phyloP scores from a whole-genome alignment of 176 grass and related monocot species.

The Triticum dicoccoides region DNA sequence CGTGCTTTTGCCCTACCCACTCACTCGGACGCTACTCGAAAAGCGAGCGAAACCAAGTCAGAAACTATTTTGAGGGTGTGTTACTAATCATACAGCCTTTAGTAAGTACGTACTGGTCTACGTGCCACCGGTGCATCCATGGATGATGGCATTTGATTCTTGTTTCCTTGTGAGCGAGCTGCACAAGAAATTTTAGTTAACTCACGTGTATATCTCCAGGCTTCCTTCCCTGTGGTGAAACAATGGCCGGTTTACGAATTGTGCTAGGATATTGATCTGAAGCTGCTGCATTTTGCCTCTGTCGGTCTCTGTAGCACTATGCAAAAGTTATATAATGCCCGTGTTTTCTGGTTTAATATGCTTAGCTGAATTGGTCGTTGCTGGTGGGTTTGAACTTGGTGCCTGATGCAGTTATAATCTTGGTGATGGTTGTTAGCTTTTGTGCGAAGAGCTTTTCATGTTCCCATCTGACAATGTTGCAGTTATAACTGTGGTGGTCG shows the following conservation, averaged over 20 bases:
- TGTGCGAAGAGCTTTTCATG: too few species aligned
- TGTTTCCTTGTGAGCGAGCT: neutral
- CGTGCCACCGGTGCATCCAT: too few species aligned
- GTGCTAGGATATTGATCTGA: neutral
- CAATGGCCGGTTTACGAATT: neutral
- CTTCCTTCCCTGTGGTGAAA: neutral
- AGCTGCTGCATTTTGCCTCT: too few species aligned
- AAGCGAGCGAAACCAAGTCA: neutral
- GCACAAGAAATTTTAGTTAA: neutral
- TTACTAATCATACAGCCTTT: conserved; percentile 10
- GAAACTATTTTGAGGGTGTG: conserved; percentile 29
- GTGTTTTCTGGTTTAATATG: too few species aligned
- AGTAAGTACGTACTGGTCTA: neutral
- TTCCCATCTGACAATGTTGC: too few species aligned
- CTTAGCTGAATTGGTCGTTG: too few species aligned
- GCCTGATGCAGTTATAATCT: too few species aligned
- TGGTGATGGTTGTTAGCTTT: too few species aligned
- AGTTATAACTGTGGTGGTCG: too few species aligned
- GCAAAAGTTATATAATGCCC: too few species aligned
- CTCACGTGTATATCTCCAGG: neutral
- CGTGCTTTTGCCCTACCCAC: conserved; percentile 14
- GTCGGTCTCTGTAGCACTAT: neutral
- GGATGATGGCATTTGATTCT: neutral
- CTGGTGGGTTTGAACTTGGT: too few species aligned
- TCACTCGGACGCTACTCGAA: conserved; percentile 9